Percentiles rank a stretch among this genome's conserved stretches.
Conservation (phyloP, 83 land plant genomes). For the Picea engelmannii region DNA sequence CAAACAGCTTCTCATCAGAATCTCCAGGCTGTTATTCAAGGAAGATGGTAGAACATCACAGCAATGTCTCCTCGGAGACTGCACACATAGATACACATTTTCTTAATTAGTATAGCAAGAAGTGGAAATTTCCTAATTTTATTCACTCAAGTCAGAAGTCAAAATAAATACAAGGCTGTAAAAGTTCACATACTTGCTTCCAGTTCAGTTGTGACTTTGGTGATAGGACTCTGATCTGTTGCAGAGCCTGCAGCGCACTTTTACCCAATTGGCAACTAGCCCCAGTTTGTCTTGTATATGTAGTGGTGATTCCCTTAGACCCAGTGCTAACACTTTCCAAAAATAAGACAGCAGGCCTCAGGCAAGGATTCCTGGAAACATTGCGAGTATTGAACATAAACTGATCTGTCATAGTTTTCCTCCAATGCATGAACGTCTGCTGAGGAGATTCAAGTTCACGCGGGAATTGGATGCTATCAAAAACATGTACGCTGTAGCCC, state of each 20-base stretch:
- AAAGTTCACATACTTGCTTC: conserved; percentile 23
- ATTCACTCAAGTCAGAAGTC: neutral
- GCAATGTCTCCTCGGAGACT: conserved; percentile 34
- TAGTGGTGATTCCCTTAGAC: conserved; percentile 20
- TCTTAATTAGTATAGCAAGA: neutral
- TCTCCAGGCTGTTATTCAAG: neutral
- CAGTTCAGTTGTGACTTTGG: conserved; percentile 9
- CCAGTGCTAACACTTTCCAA: conserved; percentile 22
- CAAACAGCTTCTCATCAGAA: conserved; percentile 14
- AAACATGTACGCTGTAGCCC: conserved; percentile 74
- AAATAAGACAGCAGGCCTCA: conserved; percentile 55
- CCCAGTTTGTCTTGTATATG: conserved; percentile 22
- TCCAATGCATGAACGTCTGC: conserved; percentile 65
- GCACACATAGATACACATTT: conserved; percentile 5
- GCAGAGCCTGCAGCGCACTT: conserved; percentile 36
- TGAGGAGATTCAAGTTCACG: conserved; percentile 42
- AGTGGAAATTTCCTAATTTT: neutral
- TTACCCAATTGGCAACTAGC: conserved; percentile 33
- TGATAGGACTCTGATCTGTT: conserved; percentile 34
- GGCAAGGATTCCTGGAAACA: conserved; percentile 40
- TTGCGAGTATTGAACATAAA: conserved; percentile 58
- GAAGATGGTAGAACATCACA: conserved; percentile 27
- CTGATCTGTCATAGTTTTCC: conserved; percentile 15
- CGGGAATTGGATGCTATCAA: conserved; percentile 47
- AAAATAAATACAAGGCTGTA: neutral